Percentiles rank a stretch among this genome's conserved stretches.
These are phyloP conservation scores for Rhodotorula babjevae DNA, from an alignment of 768 basidiomycete species.

Conservation along the genomic window DNA sequence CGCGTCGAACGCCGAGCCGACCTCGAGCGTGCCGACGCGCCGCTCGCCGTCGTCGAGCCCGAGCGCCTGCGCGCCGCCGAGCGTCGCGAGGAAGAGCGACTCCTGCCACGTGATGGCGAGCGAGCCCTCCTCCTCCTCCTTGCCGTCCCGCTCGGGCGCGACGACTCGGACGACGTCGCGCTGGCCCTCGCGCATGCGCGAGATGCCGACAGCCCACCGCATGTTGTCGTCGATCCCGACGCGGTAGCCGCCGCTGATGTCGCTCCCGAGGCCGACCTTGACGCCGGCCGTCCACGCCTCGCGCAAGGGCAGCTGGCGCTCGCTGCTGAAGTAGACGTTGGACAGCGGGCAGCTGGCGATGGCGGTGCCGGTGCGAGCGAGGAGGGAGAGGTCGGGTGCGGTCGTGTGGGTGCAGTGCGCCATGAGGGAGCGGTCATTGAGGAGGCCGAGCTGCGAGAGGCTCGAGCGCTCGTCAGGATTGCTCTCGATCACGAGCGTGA, in stretches of 20 bases:
- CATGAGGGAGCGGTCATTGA: slow-evolving; percentile 66
- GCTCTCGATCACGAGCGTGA: background rate
- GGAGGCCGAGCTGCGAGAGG: slow-evolving; percentile 55
- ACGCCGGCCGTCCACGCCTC: slow-evolving; percentile 65
- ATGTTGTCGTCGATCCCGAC: slow-evolving; percentile 71
- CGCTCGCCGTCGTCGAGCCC: slow-evolving; percentile 49
- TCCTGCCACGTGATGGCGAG: slow-evolving; percentile 75
- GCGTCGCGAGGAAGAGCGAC: slow-evolving; percentile 71
- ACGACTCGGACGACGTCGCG: slow-evolving; percentile 49
- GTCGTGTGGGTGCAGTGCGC: slow-evolving; percentile 82
- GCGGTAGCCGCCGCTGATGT: slow-evolving; percentile 80
- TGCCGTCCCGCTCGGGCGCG: slow-evolving; percentile 57
- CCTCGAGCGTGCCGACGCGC: slow-evolving; percentile 39
- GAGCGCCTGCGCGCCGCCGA: slow-evolving; percentile 69
- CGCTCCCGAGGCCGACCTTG: slow-evolving; percentile 73
- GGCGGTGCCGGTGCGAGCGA: slow-evolving; percentile 56
- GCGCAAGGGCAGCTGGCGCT: slow-evolving; percentile 61
- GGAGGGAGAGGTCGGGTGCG: slow-evolving; percentile 53
- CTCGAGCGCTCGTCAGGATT: slow-evolving; percentile 2
- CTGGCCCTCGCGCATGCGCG: slow-evolving; percentile 63
- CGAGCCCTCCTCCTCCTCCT: slow-evolving; percentile 26
- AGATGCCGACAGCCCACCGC: slow-evolving; percentile 69
- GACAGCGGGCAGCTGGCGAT: slow-evolving; percentile 85
- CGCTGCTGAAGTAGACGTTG: slow-evolving; percentile 76
- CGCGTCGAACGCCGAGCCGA: slow-evolving; percentile 46